phyloP scores from a whole-genome alignment of 2,329 filamentous ascomycete genomes.

The Paraphaeosphaeria sporulosa region DNA sequence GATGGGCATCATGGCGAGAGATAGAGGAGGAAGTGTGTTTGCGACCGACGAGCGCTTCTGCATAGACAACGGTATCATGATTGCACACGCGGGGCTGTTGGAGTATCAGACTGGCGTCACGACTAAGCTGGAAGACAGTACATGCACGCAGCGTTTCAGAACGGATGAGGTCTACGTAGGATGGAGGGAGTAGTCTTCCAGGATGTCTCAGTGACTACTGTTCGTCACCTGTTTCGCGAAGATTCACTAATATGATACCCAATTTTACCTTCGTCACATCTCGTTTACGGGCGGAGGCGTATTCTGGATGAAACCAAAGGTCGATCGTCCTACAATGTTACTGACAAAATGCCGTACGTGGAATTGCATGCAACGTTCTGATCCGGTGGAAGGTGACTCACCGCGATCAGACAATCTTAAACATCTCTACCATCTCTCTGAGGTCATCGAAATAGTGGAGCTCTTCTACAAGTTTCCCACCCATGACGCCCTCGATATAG shows the following conservation, averaged over 20 bases:
- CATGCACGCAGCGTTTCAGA: conserved; percentile 64
- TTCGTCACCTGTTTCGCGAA: not conserved
- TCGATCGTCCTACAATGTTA: too few relatives aligned
- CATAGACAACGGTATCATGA: conserved; percentile 99
- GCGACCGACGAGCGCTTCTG: conserved; percentile 97
- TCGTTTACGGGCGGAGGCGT: too few relatives aligned
- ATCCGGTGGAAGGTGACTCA: too few relatives aligned
- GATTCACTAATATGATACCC: conserved; percentile 8
- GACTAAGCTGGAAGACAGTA: conserved; percentile 80
- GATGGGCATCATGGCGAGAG: conserved; percentile 95
- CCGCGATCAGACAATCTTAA: too few relatives aligned
- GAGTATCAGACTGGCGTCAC: conserved; percentile 82
- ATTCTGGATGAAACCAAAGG: not conserved
- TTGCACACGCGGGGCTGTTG: conserved; percentile 91
- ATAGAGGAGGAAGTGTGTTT: conserved; percentile 88
- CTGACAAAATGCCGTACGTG: too few relatives aligned
- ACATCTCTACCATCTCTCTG: too few relatives aligned
- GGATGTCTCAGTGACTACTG: not conserved
- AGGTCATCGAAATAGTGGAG: too few relatives aligned
- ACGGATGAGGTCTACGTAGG: conserved; percentile 60
- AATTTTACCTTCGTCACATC: not conserved
- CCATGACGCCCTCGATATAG: not conserved
- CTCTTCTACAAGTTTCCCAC: not conserved
- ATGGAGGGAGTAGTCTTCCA: conserved; percentile 51
- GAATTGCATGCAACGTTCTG: too few relatives aligned